phyloP scores from a whole-genome alignment of 2,329 filamentous ascomycete species.

The Penicillium capsulatum region DNA sequence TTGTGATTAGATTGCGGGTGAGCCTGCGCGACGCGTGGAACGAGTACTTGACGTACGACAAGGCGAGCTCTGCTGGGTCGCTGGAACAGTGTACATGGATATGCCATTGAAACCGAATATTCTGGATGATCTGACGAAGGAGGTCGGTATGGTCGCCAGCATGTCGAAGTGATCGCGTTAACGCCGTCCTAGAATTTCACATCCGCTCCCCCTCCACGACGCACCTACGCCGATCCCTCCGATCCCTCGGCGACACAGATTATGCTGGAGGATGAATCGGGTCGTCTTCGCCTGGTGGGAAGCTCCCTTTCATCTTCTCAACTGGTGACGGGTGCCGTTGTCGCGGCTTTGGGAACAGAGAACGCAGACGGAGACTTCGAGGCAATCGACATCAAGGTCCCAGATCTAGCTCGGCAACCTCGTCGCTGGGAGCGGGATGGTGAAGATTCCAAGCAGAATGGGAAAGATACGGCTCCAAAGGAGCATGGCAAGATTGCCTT shows the following conservation, averaged over 20 bases:
- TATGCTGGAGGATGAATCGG: constrained; percentile 95
- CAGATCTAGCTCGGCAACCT: constrained; percentile 79
- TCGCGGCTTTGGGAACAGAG: constrained; percentile 92
- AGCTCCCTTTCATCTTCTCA: constrained; percentile 62
- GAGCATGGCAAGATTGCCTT: constrained; percentile 68
- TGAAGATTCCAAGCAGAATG: constrained; percentile 33
- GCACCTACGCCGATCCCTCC: constrained; percentile 65
- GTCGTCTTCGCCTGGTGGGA: constrained; percentile 75
- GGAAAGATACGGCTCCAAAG: constrained; percentile 41
- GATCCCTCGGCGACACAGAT: constrained; percentile 53
- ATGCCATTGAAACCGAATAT: constrained; percentile 96
- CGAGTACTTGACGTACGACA: constrained; percentile 92
- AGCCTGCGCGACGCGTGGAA: constrained; percentile 71
- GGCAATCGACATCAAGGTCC: constrained; percentile 81
- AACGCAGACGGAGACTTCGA: constrained; percentile 90
- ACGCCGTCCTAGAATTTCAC: constrained; percentile 68
- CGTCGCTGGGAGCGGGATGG: constrained; percentile 67
- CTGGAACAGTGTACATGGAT: constrained; percentile 94
- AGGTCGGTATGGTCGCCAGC: constrained; percentile 54
- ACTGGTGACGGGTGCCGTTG: constrained; percentile 86
- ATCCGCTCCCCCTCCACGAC: constrained; percentile 68
- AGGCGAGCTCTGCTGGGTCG: constrained; percentile 91
- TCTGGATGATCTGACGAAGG: constrained; percentile 88
- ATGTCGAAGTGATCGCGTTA: constrained; percentile 3
- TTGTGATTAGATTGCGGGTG: constrained; percentile 63